These are phyloP conservation scores for Alternaria atra DNA, from an alignment of 2,329 filamentous ascomycete species.

Conservation along the genomic window DNA sequence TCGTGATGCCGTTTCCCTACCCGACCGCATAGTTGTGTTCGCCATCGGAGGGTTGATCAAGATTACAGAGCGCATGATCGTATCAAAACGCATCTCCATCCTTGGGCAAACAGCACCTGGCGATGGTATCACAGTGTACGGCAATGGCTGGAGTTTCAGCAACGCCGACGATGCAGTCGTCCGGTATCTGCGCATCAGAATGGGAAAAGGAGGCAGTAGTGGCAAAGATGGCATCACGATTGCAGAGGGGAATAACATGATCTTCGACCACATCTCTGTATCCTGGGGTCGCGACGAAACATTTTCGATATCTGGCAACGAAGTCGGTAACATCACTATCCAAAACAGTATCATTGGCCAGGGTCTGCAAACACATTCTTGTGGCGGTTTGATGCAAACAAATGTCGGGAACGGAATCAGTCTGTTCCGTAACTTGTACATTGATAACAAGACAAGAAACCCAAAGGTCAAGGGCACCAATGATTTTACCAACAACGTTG, in stretches of 20 bases:
- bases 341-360: conserved; percentile 64
- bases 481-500: conserved; percentile 61
- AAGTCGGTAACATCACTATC: conserved; percentile 59
- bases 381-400: conserved; percentile 62
- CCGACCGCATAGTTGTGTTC: conserved; percentile 62
- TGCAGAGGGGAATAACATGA: conserved; percentile 63
- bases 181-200: conserved; percentile 64
- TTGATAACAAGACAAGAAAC: conserved; percentile 66
- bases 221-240: conserved; percentile 66
- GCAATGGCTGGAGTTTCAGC: conserved; percentile 63
- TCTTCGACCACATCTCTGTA: conserved; percentile 65
- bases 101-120: conserved; percentile 62
- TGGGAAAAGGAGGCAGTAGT: conserved; percentile 61
- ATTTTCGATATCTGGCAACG: conserved; percentile 61
- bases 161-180: conserved; percentile 64
- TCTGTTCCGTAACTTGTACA: conserved; percentile 65
- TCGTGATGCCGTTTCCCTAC: conserved; percentile 59
- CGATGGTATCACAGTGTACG: conserved; percentile 62
- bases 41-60: conserved; percentile 61
- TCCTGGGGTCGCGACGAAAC: conserved; percentile 67
- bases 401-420: conserved; percentile 57
- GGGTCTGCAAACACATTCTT: conserved; percentile 63
- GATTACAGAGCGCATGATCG: conserved; percentile 58
- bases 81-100: conserved; percentile 60
- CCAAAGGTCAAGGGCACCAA: conserved; percentile 67